Evolutionary conservation across 1,284 basidiomycete genomes (phyloP).

Genomic region (Phylloporus sp.): DNA sequence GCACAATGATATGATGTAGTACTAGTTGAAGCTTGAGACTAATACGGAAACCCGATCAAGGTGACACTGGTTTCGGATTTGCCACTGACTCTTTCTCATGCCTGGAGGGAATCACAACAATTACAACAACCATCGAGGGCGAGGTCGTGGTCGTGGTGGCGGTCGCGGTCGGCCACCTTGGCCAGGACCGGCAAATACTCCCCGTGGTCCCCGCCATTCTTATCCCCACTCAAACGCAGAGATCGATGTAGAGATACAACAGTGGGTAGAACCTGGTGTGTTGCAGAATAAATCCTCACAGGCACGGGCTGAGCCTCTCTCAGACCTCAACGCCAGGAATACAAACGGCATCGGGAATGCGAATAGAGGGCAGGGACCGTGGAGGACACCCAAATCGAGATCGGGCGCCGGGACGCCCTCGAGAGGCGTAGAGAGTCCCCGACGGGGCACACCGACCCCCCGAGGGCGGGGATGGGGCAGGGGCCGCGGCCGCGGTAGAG

Average conservation of each 20-base stretch:
- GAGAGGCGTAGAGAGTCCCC: constrained; percentile 21
- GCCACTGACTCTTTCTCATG: constrained; percentile 17
- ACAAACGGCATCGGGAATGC: not conserved
- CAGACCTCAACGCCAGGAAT: constrained; percentile 5
- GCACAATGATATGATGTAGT: too few species aligned
- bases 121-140: constrained; percentile 13
- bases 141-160: too few species aligned
- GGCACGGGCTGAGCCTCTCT: constrained; percentile 1
- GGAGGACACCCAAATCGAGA: constrained; percentile 16
- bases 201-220: constrained; percentile 1
- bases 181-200: not conserved
- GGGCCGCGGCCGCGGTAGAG: constrained; percentile 2
- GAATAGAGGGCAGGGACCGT: constrained; percentile 8
- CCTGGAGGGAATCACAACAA: constrained; percentile 20
- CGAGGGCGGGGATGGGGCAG: constrained; percentile 30
- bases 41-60: too few species aligned
- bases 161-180: constrained; percentile 12
- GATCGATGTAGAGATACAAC: constrained; percentile 30
- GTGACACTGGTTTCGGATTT: too few species aligned
- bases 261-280: constrained; percentile 32
- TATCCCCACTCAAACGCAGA: constrained; percentile 27
- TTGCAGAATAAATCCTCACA: constrained; percentile 3
- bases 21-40: too few species aligned
- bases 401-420: constrained; percentile 26
- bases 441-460: constrained; percentile 22